A percentile compares a stretch with the other conserved stretches of the same genome.
phyloP scores from a whole-genome alignment of 805 yeast species.

The Wickerhamiella siamensis region DNA sequence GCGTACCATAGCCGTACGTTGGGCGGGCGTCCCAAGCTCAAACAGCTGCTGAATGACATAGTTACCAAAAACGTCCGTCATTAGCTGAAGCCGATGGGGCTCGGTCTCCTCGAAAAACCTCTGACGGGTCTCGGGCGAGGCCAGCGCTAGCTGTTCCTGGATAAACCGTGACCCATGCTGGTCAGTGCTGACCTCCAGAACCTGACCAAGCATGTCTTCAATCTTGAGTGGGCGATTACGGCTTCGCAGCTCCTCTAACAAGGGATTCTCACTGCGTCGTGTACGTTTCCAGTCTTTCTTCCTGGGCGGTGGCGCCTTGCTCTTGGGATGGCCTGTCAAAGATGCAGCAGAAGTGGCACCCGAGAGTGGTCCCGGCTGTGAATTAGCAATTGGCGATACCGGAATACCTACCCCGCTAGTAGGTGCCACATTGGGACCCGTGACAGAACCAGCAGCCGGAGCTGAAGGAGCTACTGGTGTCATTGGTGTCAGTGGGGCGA shows the following conservation, averaged over 20 bases:
- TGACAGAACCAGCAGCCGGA: not conserved
- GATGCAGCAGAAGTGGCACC: not conserved
- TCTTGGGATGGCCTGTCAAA: not conserved
- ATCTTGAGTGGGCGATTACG: constrained; percentile 50
- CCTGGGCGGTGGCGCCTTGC: constrained; percentile 3
- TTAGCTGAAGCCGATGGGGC: constrained; percentile 56
- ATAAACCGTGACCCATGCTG: constrained; percentile 96
- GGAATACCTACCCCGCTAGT: not conserved
- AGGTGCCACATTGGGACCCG: not conserved
- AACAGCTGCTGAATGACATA: constrained; percentile 91
- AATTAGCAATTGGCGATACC: not conserved
- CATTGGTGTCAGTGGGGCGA: not conserved
- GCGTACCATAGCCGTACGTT: constrained; percentile 51
- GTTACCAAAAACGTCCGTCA: constrained; percentile 96
- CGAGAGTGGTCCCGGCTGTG: no score
- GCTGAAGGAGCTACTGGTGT: not conserved
- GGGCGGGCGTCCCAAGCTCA: constrained; percentile 63
- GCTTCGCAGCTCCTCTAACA: constrained; percentile 72
- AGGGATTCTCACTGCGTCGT: constrained; percentile 27
- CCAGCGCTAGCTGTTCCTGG: constrained; percentile 65
- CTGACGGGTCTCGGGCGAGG: constrained; percentile 58
- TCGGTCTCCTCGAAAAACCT: constrained; percentile 73
- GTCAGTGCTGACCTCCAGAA: constrained; percentile 82
- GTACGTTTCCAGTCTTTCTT: constrained; percentile 5
- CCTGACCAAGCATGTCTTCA: constrained; percentile 70